Base-by-base conservation (phyloP, 2,329 filamentous ascomycete genomes). In the Phoma sp. region DNA sequence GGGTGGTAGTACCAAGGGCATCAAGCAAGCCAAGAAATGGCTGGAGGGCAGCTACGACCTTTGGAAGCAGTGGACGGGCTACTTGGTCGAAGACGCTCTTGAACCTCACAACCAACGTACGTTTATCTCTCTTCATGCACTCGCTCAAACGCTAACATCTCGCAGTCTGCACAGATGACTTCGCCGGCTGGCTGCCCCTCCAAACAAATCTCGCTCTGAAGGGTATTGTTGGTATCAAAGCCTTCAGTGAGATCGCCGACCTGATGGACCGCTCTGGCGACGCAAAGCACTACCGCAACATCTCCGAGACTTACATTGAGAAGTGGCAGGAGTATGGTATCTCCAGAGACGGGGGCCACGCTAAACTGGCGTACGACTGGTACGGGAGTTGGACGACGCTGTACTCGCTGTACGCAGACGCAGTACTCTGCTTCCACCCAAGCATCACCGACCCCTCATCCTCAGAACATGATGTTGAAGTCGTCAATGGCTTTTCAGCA, bases 201-300 rank as follows among this genome's bases (percentile, higher is more conserved):
- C 90, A 94, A 73, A 93, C 90, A 2, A 93, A 95, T 68, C 80
- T 95, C 21, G 91, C 90, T 0, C 80, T 95, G 57, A 95, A 95
- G 75, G 91, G 91, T 38, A 93, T 94, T 62, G 86, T 95, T 51
- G 91, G 89, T 21, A 89, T 94, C 72, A 86, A 87, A 70, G 90
- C 90, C 22, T 92, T 92, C 87, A 85, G 85, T 62, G 84, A 88
- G 61, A 82, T 95, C 22, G 84, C 90, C 1, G 78, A 82, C 22
- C 74, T 88, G 3, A 83, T 87, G 10, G 86, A 84, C 36, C 81
- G 88, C 41, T 67, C 77, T 2, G 76, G 78, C 2, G 84, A 90
- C 52, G 81, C 79, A 41, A 77, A 82, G 38, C 80, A 85, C 58
- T 93, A 86, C 72, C 81, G 81, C 63, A 83, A 85, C 48, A 86